Percentiles rank a stretch among this genome's conserved stretches.
phyloP scores from a whole-genome alignment of 495 filamentous ascomycete species.

The Neurospora sp. region DNA sequence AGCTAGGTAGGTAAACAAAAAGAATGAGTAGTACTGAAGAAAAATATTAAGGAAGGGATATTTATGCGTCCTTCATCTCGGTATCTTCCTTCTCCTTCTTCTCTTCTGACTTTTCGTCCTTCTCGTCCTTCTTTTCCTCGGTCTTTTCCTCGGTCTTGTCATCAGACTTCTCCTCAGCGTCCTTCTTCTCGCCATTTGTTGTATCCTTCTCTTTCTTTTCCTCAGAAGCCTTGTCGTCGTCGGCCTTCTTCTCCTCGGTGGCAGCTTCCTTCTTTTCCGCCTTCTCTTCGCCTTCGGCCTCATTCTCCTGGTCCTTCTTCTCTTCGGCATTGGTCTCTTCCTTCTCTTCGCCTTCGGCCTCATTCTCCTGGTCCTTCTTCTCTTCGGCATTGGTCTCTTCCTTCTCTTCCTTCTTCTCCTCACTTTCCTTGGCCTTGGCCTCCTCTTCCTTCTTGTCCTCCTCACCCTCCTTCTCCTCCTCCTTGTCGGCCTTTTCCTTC shows the following conservation, averaged over 20 bases:
- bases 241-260: slow-evolving; percentile 9
- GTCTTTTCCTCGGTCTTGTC: background rate
- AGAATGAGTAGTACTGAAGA: background rate
- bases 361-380: slow-evolving; percentile 12
- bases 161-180: background rate
- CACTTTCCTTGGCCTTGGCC: background rate
- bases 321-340: slow-evolving; percentile 34
- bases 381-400: slow-evolving; percentile 34
- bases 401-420: slow-evolving; percentile 34
- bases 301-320: slow-evolving; percentile 12
- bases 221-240: background rate
- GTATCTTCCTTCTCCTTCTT: slow-evolving; percentile 14
- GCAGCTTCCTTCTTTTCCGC: slow-evolving; percentile 3
- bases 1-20: background rate
- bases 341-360: slow-evolving; percentile 24
- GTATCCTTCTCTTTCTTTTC: background rate
- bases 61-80: slow-evolving; percentile 14
- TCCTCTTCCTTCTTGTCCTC: background rate
- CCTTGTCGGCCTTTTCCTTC: background rate
- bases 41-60: background rate
- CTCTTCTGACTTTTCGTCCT: background rate
- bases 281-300: background rate
- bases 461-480: background rate
- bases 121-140: background rate
- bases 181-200: background rate